Evolutionary conservation across 1,284 basidiomycete species (phyloP), one percentile per base, ranked within the genome.

Genomic region (Cystobasidium slooffiae): DNA sequence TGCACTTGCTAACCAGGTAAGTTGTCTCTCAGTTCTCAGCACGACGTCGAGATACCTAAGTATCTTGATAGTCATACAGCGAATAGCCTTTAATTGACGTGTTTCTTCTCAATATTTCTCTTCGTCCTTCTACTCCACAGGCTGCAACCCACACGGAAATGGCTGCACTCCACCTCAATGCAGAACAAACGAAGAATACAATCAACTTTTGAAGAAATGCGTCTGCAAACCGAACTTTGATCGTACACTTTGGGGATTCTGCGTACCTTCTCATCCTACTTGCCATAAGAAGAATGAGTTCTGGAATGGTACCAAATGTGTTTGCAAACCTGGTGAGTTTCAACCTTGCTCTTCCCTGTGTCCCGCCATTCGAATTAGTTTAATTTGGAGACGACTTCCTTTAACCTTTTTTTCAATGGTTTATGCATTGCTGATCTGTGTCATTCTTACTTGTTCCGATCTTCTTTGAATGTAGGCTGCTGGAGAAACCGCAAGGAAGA

Each of bases 1-100:
- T 69, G 68, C 22, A 44, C 61, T 24, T 69, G 68, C 68, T 51
- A 44, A 9, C 68, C 68, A 46, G 68, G 68, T 69, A 52, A 49
- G 56, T 8, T 10, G 8, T 12, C 56, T 62, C 24, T 22, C 1
- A n/a, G 9, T 1, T 46, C 24, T 49, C n/a, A 20, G 41, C 61
- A 6, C 61, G n/a, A 24, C 22, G 3, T 24, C 24, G 37, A 31
- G 2, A n/a, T 31, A 31, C 31, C 31, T 31, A 5, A 31, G 31
- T 31, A 31, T 5, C 31, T 31, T 5, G 5, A 31, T 31, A 31
- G 5, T 31, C 31, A 31, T 31, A n/a, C n/a, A 31, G 31, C 31
- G 2, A 1, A 2, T 31, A 1, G 39, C 1, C 66, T 20, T 39
- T 12, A 3, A 56, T 14, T 22, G n/a, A 37, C 7, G 1, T 37